Base-by-base conservation (phyloP, 495 filamentous ascomycete species). In the Astrothelium macrocarpum region DNA sequence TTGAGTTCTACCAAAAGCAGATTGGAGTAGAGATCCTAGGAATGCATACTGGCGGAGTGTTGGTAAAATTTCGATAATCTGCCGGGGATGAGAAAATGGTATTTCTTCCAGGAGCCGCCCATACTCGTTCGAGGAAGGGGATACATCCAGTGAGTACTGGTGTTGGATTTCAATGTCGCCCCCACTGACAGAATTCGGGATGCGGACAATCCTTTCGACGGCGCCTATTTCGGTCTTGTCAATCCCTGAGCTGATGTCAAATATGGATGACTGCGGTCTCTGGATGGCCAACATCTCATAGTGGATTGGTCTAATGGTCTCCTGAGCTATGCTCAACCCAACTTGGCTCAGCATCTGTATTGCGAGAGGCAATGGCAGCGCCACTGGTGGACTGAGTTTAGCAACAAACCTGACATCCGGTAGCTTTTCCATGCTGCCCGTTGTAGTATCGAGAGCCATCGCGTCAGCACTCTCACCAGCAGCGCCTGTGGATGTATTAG, bases 81-180 rank as follows among this genome's bases (percentile, higher is more conserved):
- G 91, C 59, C 86, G 83, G 1, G 94, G 94, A 71, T 97, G 94
- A 1, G 85, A 84, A 68, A 98, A 96, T 1, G 89, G 86, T 10
- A 97, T 75, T 25, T 89, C 82, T 42, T 81, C 81, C 28, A 98
- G 71, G 1, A 80, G 81, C 39, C 85, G 79, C 2, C 88, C 88
- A 59, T 83, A 87, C 18, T 88, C 85, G 1, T 83, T 79, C 64
- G 56, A n/a, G n/a, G n/a, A 20, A 25, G 90, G 87, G 60, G 87
- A 81, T 1, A 89, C 80, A 64, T 84, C 85, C 46, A 97, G 83
- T 0, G 80, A 85, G 72, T 90, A 90, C 58, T 68, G 71, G 62
- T 96, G 91, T 0, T 69, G 75, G 34, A 80, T 83, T 28, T 72
- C 73, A 2, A 64, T 70, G 29, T 79, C 75, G 32, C 76, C 66